Conservation (phyloP, 2,329 filamentous ascomycete genomes). For the Sporothrix phasma region DNA sequence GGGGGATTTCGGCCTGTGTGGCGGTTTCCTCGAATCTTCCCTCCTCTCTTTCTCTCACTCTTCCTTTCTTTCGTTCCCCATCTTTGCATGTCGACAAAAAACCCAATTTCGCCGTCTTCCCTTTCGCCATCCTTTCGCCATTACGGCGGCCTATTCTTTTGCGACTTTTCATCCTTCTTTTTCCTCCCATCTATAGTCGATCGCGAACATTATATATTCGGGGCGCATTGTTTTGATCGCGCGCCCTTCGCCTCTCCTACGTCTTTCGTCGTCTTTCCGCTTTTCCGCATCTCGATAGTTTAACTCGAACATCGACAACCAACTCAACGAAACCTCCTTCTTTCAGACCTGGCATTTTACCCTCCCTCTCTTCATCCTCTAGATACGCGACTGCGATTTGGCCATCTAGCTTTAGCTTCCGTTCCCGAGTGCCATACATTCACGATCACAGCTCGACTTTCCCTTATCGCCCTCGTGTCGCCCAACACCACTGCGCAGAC, state of each 20-base stretch:
- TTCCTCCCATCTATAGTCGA: background rate
- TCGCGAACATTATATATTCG: background rate
- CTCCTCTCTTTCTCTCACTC: conserved; percentile 4
- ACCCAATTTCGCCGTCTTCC: background rate
- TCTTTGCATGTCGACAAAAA: background rate
- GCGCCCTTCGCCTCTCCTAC: background rate
- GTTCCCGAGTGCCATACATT: too few relatives aligned
- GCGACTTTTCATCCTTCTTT: background rate
- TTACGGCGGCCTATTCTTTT: background rate
- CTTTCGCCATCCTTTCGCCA: conserved; percentile 5
- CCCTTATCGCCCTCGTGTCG: background rate
- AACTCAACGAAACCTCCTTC: background rate
- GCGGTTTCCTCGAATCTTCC: conserved; percentile 13
- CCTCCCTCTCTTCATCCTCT: background rate
- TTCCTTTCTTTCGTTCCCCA: conserved; percentile 3
- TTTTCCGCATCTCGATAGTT: background rate
- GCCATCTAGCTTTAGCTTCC: background rate
- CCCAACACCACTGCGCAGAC: conserved; percentile 23
- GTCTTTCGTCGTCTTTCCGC: background rate
- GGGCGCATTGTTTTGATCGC: conserved; percentile 3
- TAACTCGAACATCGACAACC: background rate
- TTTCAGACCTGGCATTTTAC: background rate
- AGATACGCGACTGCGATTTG: background rate
- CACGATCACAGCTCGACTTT: too few relatives aligned
- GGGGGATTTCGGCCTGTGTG: conserved; percentile 12